Percentiles rank a stretch among this genome's conserved stretches.
These are phyloP conservation scores for Magnaporthiopsis incrustans DNA, from an alignment of 2,329 filamentous ascomycete species.

Conservation along the genomic window DNA sequence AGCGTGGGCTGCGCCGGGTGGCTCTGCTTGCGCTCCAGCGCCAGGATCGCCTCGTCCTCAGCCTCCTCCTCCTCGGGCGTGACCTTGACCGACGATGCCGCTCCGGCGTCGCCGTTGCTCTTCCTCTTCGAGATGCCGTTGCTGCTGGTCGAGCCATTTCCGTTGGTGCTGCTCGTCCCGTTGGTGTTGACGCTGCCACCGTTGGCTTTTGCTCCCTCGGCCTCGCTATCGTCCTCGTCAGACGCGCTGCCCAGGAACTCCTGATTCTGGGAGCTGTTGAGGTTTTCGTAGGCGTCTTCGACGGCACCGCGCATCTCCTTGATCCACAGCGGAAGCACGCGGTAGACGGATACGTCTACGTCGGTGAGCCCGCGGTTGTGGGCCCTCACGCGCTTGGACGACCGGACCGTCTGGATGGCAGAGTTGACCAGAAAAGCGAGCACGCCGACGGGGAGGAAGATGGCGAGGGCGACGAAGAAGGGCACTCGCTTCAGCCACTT, in stretches of 20 bases:
- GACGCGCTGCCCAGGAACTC: constrained; percentile 58
- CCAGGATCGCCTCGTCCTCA: constrained; percentile 29
- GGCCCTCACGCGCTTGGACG: constrained; percentile 63
- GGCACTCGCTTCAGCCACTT: constrained; percentile 18
- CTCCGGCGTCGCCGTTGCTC: neutral
- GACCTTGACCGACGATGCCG: neutral
- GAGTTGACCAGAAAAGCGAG: constrained; percentile 58
- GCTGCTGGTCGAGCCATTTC: neutral
- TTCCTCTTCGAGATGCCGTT: constrained; percentile 4
- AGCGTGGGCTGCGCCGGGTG: constrained; percentile 55
- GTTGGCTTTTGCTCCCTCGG: constrained; percentile 12
- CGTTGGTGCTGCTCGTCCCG: constrained; percentile 8
- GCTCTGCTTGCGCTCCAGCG: constrained; percentile 29
- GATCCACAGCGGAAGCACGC: constrained; percentile 62
- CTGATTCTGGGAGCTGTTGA: constrained; percentile 60
- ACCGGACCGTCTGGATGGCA: constrained; percentile 67
- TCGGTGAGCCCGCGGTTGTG: constrained; percentile 67
- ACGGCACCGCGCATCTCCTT: constrained; percentile 68
- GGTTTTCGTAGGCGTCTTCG: constrained; percentile 68
- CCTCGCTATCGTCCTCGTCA: constrained; percentile 31
- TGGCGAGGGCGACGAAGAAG: constrained; percentile 43
- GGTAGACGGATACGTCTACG: constrained; percentile 61
- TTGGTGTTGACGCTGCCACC: constrained; percentile 14
- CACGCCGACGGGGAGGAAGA: constrained; percentile 78
- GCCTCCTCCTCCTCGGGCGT: constrained; percentile 22